Percentiles rank a stretch among this genome's conserved stretches.
phyloP scores from a whole-genome alignment of 1,284 basidiomycete species.

The Trichosporon coremiiforme region DNA sequence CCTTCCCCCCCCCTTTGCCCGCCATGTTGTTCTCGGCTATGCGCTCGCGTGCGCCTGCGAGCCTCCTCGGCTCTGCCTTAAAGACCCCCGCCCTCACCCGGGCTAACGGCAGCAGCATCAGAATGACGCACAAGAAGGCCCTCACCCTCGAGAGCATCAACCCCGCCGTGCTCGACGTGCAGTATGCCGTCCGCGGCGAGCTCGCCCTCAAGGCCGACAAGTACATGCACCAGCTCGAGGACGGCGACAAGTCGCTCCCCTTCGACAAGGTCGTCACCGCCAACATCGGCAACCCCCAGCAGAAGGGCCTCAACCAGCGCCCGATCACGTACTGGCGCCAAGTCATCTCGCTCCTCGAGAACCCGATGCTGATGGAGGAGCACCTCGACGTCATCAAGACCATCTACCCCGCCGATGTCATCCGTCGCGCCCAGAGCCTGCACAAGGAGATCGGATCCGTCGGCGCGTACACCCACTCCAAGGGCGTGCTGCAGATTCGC shows the following conservation, averaged over 20 bases:
- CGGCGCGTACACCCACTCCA: slow-evolving; percentile 94
- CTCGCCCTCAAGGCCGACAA: slow-evolving; percentile 92
- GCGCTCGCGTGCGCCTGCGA: neutral
- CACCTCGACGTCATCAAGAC: slow-evolving; percentile 63
- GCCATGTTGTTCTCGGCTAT: neutral
- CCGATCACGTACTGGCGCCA: slow-evolving; percentile 93
- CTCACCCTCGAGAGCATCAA: slow-evolving; percentile 62
- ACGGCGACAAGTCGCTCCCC: slow-evolving; percentile 64
- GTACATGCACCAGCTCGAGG: slow-evolving; percentile 70
- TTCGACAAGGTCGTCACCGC: slow-evolving; percentile 89
- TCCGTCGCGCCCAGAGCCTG: slow-evolving; percentile 78
- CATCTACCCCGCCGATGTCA: slow-evolving; percentile 84
- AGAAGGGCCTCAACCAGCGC: slow-evolving; percentile 87
- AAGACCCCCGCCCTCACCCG: neutral
- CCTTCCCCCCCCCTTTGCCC: too few species aligned
- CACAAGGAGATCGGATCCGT: slow-evolving; percentile 86
- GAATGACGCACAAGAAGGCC: slow-evolving; percentile 34
- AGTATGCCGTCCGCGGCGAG: slow-evolving; percentile 97
- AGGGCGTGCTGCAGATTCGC: slow-evolving; percentile 87
- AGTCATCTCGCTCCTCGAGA: slow-evolving; percentile 76
- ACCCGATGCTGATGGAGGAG: slow-evolving; percentile 78
- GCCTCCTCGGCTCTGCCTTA: neutral
- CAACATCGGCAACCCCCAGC: slow-evolving; percentile 98
- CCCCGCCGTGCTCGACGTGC: slow-evolving; percentile 79
- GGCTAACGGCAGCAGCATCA: slow-evolving; percentile 10